Conservation (phyloP, 441 rosid species). For the Pelargonium australe region DNA sequence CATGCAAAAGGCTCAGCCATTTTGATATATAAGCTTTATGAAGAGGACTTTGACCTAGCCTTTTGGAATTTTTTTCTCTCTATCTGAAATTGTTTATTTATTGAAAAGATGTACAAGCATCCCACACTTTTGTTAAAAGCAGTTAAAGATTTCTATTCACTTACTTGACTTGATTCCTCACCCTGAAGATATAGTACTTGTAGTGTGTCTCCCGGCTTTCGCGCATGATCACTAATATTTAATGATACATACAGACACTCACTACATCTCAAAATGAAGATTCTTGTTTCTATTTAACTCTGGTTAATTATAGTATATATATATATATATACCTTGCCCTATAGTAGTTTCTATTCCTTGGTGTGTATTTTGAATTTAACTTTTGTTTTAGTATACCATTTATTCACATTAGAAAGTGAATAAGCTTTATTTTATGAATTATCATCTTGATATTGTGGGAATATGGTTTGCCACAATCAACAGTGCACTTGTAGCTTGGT, state of each 20-base stretch:
- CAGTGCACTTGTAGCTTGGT: constrained; percentile 7
- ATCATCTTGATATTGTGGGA: constrained; percentile 7
- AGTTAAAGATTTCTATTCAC: constrained; percentile 20
- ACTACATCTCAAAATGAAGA: no score
- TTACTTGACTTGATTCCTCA: constrained; percentile 45
- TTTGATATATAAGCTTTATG: constrained; percentile 18
- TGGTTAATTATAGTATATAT: no score
- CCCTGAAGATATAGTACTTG: not conserved
- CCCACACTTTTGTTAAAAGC: constrained; percentile 34
- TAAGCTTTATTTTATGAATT: no score
- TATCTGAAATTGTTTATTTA: constrained; percentile 5
- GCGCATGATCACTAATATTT: no score
- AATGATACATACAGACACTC: no score
- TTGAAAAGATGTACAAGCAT: constrained; percentile 41
- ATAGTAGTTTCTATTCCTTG: no score
- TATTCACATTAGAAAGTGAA: not conserved
- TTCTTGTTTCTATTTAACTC: no score
- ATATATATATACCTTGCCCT: no score
- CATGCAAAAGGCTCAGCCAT: constrained; percentile 38
- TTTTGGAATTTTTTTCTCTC: constrained; percentile 28
- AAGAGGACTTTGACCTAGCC: constrained; percentile 45
- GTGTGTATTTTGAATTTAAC: not conserved
- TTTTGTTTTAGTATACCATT: constrained; percentile 16
- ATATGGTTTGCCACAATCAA: constrained; percentile 6
- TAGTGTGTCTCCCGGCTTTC: no score